Conservation (phyloP, 1,139 yeast species). For the Wickerhamomyces sp. region DNA sequence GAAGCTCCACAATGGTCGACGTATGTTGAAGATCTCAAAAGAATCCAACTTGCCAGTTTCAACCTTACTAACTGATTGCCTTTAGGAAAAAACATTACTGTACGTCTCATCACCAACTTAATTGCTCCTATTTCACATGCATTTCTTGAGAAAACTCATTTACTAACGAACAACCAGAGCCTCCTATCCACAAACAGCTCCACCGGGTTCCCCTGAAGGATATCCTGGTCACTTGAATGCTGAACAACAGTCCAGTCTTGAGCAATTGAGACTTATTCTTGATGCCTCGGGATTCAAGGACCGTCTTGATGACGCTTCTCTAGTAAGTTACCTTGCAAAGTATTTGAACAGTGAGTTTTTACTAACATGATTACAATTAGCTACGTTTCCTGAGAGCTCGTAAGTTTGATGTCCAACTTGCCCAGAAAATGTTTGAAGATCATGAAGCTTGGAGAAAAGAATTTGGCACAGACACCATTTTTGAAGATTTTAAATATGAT, state of each 20-base stretch:
- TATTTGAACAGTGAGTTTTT: neutral
- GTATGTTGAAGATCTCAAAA: no score
- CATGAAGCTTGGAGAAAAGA: slow-evolving; percentile 93
- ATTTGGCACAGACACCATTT: slow-evolving; percentile 80
- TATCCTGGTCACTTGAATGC: slow-evolving; percentile 76
- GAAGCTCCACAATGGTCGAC: no score
- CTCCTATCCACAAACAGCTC: slow-evolving; percentile 66
- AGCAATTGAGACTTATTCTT: slow-evolving; percentile 53
- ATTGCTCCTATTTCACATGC: no score
- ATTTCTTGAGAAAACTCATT: no score
- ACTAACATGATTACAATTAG: slow-evolving; percentile 10
- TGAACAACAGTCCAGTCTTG: slow-evolving; percentile 58
- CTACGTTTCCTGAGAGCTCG: slow-evolving; percentile 92
- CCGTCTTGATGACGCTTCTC: slow-evolving; percentile 84
- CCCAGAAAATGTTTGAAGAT: slow-evolving; percentile 74
- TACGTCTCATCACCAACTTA: no score
- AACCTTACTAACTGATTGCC: no score
- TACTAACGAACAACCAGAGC: no score
- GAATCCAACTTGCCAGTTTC: no score
- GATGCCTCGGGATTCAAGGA: slow-evolving; percentile 60
- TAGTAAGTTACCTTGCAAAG: slow-evolving; percentile 28
- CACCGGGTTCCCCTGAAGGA: slow-evolving; percentile 65
- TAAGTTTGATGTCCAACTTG: slow-evolving; percentile 78
- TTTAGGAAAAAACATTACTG: no score
- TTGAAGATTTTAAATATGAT: slow-evolving; percentile 79